Conservation (phyloP, 208 protist species). For the Acanthamoeba divionensis region DNA sequence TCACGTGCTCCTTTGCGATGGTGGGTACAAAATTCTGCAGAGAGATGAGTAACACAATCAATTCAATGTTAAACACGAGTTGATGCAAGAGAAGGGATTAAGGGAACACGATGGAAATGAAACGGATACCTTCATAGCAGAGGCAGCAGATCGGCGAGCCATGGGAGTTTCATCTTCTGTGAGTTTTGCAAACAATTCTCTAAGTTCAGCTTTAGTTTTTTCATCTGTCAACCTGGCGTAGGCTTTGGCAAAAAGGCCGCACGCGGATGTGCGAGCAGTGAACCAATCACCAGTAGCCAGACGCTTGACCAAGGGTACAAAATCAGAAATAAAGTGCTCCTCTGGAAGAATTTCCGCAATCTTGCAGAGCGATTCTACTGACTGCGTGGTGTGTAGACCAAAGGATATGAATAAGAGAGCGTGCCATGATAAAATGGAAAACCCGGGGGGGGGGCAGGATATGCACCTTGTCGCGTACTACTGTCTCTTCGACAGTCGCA, state of each 20-base stretch:
- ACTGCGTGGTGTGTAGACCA: slow-evolving; percentile 56
- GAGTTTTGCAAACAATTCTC: slow-evolving; percentile 79
- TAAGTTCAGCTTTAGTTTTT: not conserved
- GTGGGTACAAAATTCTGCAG: slow-evolving; percentile 48
- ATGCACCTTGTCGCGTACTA: slow-evolving; percentile 92
- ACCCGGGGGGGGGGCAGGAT: not conserved
- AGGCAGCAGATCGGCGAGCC: slow-evolving; percentile 92
- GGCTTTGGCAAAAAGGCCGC: slow-evolving; percentile 88
- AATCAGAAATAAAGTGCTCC: slow-evolving; percentile 82
- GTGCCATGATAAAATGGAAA: not conserved
- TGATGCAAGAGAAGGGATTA: not conserved
- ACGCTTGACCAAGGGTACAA: slow-evolving; percentile 86
- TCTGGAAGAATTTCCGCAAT: slow-evolving; percentile 78
- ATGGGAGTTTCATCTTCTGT: slow-evolving; percentile 96
- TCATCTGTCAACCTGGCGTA: slow-evolving; percentile 79
- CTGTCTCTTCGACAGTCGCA: slow-evolving; percentile 94
- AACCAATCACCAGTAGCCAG: slow-evolving; percentile 91
- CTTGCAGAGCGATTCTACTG: slow-evolving; percentile 77
- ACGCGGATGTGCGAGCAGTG: slow-evolving; percentile 91
- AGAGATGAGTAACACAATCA: not conserved
- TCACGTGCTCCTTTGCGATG: slow-evolving; percentile 73
- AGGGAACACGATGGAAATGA: not conserved
- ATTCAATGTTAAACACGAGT: not conserved
- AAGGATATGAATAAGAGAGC: not conserved
- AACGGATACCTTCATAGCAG: slow-evolving; percentile 32